These are phyloP conservation scores for Podospora conica DNA, from an alignment of 495 filamentous ascomycete genomes.

Conservation along the genomic window DNA sequence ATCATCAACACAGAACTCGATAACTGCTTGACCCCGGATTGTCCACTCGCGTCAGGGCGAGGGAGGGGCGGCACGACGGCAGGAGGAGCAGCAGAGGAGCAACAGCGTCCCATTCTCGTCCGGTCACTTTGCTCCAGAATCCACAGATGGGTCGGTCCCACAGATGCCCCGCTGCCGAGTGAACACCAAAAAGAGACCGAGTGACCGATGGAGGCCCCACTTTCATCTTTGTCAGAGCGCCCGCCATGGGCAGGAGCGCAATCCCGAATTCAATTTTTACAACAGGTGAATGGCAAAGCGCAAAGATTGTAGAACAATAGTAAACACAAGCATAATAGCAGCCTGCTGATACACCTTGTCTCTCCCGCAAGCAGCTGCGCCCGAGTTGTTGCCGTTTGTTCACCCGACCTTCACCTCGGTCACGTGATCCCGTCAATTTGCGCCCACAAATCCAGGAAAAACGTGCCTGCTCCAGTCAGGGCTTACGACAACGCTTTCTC, in stretches of 20 bases:
- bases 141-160: too few species aligned
- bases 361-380: neutral
- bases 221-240: neutral
- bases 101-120: neutral
- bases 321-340: neutral
- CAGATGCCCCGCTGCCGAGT: neutral
- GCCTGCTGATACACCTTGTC: neutral
- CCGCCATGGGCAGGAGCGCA: neutral
- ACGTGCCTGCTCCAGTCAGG: conserved; percentile 22
- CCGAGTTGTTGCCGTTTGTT: neutral
- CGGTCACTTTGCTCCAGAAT: neutral
- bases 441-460: conserved; percentile 29
- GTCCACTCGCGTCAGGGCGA: neutral
- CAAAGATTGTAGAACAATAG: neutral
- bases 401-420: conserved; percentile 8
- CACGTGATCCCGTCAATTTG: conserved; percentile 30
- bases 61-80: neutral
- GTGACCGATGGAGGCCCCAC: neutral
- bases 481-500: conserved; percentile 26
- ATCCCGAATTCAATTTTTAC: neutral
- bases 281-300: neutral
- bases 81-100: neutral
- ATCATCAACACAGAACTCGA: neutral
- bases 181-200: neutral
- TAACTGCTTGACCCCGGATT: neutral